Evolutionary conservation across 2,329 filamentous ascomycete species (phyloP).

Genomic region (Apiospora pterosperma): DNA sequence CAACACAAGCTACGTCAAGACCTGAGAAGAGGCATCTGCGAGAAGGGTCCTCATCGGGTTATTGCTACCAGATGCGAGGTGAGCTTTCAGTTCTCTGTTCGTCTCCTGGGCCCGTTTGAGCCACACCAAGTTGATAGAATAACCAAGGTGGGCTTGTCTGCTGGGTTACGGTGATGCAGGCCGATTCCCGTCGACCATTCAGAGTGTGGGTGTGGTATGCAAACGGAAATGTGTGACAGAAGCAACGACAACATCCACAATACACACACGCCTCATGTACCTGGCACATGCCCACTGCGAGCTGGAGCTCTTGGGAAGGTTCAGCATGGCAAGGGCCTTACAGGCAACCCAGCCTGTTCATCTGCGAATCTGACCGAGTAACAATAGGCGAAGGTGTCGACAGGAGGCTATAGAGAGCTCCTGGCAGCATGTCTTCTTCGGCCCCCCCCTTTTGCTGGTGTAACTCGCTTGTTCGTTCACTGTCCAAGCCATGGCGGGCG

Average conservation of each 20-base stretch:
- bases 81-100: background rate
- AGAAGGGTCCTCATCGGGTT: background rate
- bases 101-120: background rate
- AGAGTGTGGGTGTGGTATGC: background rate
- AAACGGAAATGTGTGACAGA: constrained; percentile 4
- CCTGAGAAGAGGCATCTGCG: background rate
- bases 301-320: background rate
- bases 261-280: background rate
- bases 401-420: background rate
- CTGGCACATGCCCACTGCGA: background rate
- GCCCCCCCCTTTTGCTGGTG: background rate
- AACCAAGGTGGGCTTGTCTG: background rate
- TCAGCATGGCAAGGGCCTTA: background rate
- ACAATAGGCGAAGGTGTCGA: background rate
- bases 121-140: background rate
- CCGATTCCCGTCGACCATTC: background rate
- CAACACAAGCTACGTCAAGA: background rate
- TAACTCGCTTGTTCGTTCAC: background rate
- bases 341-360: background rate
- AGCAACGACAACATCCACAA: background rate
- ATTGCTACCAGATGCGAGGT: background rate
- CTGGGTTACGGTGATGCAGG: background rate
- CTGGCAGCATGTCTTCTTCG: background rate
- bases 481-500: background rate
- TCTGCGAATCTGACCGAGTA: background rate